phyloP scores from a whole-genome alignment of 2,329 filamentous ascomycete species.

The Sclerotinia sclerotiorum region DNA sequence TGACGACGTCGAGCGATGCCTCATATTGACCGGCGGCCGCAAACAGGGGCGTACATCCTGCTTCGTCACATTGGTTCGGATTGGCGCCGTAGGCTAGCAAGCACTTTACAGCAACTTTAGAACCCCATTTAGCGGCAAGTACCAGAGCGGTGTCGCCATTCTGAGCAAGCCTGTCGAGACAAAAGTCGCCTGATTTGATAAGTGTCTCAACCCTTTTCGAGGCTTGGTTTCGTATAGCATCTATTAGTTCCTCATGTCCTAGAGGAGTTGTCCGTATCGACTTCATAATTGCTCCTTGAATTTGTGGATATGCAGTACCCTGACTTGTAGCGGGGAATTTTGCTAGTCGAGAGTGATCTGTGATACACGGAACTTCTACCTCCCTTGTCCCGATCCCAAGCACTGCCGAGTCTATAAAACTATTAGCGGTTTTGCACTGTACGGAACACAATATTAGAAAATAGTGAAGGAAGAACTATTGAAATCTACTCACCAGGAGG shows the following conservation, averaged over 20 bases:
- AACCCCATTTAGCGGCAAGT: conserved; percentile 18
- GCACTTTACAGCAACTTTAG: conserved; percentile 14
- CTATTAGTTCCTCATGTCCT: conserved; percentile 19
- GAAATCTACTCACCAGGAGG: conserved; percentile 9
- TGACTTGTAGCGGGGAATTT: conserved; percentile 21
- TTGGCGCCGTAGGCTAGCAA: conserved; percentile 18
- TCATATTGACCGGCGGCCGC: conserved; percentile 11
- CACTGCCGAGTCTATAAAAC: conserved; percentile 10
- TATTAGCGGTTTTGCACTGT: not conserved
- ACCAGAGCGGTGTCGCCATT: conserved; percentile 20
- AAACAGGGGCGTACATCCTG: conserved; percentile 18
- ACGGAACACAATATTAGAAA: not conserved
- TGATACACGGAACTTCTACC: conserved; percentile 20
- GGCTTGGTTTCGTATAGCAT: conserved; percentile 10
- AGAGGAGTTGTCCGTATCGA: conserved; percentile 14
- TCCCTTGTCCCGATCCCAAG: conserved; percentile 21
- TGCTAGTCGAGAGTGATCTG: conserved; percentile 20
- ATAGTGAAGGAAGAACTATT: not conserved
- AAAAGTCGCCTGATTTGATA: conserved; percentile 19
- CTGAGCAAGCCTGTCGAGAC: conserved; percentile 7
- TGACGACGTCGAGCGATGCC: conserved; percentile 16
- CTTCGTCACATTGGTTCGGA: conserved; percentile 17
- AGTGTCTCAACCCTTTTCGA: conserved; percentile 13
- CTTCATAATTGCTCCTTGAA: conserved; percentile 20
- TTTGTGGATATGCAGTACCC: conserved; percentile 21